Percentiles rank a stretch among this genome's conserved stretches.
phyloP scores from a whole-genome alignment of 163 green algal genomes.

The Prototheca wickerhamii region DNA sequence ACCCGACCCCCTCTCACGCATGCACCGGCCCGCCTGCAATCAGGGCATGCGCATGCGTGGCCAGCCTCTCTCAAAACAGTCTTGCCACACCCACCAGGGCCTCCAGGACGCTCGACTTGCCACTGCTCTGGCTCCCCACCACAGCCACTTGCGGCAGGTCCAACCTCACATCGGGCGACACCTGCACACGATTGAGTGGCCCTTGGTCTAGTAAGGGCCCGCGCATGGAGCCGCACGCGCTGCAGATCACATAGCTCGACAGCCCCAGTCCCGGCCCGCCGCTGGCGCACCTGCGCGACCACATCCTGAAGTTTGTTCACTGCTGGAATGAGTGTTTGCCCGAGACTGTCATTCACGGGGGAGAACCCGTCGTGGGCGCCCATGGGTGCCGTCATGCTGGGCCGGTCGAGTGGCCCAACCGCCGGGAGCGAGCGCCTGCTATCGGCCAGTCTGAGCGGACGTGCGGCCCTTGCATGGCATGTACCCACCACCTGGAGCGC shows the following conservation, averaged over 20 bases:
- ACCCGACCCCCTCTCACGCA: too few relatives aligned
- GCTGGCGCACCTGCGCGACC: conserved; percentile 63
- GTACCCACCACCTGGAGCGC: too few relatives aligned
- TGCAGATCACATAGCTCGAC: not conserved
- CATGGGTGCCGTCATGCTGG: not conserved
- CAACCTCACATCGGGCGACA: conserved; percentile 71
- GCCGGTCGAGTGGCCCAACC: too few relatives aligned
- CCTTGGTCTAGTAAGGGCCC: not conserved
- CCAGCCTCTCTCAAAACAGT: not conserved
- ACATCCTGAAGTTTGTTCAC: conserved; percentile 93
- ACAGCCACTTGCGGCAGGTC: conserved; percentile 91
- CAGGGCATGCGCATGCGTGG: not conserved
- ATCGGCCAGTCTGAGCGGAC: too few relatives aligned
- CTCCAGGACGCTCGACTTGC: conserved; percentile 93
- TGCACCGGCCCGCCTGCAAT: not conserved
- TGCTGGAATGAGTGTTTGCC: conserved; percentile 75
- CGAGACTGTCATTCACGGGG: conserved; percentile 36
- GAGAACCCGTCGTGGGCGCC: not conserved
- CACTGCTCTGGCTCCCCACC: conserved; percentile 86
- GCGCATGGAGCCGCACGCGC: not conserved
- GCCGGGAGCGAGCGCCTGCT: too few relatives aligned
- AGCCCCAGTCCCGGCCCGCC: not conserved
- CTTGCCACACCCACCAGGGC: conserved; percentile 61
- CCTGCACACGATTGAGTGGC: conserved; percentile 26
- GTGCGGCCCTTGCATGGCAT: too few relatives aligned